Base-by-base conservation (phyloP, 305 asterid genomes). In the Vinca major region DNA sequence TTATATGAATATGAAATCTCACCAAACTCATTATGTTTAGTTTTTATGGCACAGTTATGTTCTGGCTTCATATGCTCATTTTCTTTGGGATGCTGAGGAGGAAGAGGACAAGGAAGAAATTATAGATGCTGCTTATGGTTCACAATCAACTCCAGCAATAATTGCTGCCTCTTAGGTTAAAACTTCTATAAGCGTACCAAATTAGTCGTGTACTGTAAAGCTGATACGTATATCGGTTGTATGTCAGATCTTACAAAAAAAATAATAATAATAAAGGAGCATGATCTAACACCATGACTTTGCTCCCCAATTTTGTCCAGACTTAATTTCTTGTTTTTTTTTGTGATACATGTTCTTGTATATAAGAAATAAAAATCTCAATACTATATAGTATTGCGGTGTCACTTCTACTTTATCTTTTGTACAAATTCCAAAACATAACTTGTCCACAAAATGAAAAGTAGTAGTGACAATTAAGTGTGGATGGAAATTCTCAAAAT, bases 11-110 rank as follows among this genome's bases (percentile, higher is more conserved):
- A 62, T 62, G 49, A 21, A 40, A 13, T 5, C 4, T 37, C 0
- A 60, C 41, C n/a, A 26, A 4, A 39, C 49, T 45, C 11, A 9
- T 26, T 26, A 26, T 26, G 1, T 17, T 63, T 33, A 2, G 21
- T 52, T 66, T 19, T 26, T 0, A 21, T 67, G 71, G 49, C 47
- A 67, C 85, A 84, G 89, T 72, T 67, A 77, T 71, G 83, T 84
- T 56, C 44, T 77, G 83, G 89, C 86, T 39, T 84, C 91, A 47
- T 82, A 86, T 64, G 91, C 91, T 16, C 77, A 77, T 44, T 86
- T 86, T 80, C 86, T 86, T 19, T 86, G 92, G 92, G 86, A 84
- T 26, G 77, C 74, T 10, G 89, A 74, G 43, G 58, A 39, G 14
- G 54, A 55, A 55, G n/a, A 33, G 14, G 7, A 9, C 1, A 20